Evolutionary conservation across 768 basidiomycete species (phyloP).

Genomic region (Leccinellum luteum): DNA sequence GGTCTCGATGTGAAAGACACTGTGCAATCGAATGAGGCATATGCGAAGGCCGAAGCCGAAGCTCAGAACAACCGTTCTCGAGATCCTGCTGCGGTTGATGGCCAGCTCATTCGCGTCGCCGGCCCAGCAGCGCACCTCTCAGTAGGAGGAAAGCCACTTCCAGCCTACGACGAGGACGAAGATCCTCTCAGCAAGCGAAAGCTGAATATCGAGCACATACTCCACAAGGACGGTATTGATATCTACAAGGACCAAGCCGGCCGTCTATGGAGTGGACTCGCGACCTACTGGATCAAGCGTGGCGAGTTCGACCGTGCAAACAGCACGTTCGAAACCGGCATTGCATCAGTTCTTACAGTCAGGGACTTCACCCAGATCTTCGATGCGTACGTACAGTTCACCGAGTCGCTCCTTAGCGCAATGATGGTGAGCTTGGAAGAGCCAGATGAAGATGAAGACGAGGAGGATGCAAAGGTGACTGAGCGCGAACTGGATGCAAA

Average conservation of each 20-base stretch:
- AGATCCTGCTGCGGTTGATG: slow-evolving; percentile 49
- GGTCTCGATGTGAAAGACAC: slow-evolving; percentile 84
- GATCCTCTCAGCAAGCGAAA: slow-evolving; percentile 68
- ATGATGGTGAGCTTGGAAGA: slow-evolving; percentile 85
- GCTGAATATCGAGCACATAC: slow-evolving; percentile 84
- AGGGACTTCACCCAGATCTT: slow-evolving; percentile 98
- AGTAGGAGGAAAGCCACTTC: slow-evolving; percentile 47
- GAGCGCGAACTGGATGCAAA: slow-evolving; percentile 81
- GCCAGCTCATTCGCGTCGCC: slow-evolving; percentile 67
- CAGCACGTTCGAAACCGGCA: slow-evolving; percentile 83
- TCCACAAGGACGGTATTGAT: slow-evolving; percentile 80
- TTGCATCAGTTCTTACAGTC: slow-evolving; percentile 83
- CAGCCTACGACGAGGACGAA: slow-evolving; percentile 75
- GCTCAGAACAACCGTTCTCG: slow-evolving; percentile 28
- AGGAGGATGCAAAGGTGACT: slow-evolving; percentile 70
- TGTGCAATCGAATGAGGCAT: slow-evolving; percentile 48
- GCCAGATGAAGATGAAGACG: slow-evolving; percentile 68
- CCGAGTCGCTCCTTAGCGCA: slow-evolving; percentile 83
- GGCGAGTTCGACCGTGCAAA: slow-evolving; percentile 92
- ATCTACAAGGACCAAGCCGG: slow-evolving; percentile 98
- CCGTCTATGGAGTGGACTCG: slow-evolving; percentile 91
- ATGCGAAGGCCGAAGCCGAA: slow-evolving; percentile 48
- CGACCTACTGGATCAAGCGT: slow-evolving; percentile 98
- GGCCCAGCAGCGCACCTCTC: slow-evolving; percentile 58
- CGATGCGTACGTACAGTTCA: slow-evolving; percentile 93